Base-by-base conservation (phyloP, 208 protist genomes). In the Trypanosoma lewisi region DNA sequence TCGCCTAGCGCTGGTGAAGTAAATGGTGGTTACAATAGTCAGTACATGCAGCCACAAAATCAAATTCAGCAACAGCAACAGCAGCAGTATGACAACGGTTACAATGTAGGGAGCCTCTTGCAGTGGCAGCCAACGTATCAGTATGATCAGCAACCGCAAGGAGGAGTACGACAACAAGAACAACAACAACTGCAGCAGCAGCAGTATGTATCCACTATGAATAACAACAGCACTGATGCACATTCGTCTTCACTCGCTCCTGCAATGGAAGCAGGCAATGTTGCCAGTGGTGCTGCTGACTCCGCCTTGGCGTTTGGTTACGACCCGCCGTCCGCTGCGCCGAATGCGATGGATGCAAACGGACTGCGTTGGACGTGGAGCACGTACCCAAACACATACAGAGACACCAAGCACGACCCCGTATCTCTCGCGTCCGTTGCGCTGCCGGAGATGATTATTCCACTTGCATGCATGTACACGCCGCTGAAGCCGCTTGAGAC, bases 281-380 rank as follows among this genome's bases (percentile, higher is more conserved):
- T 39, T 0, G 28, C 37, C 19, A 28, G 0, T 8, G 30, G 5
- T 19, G 52, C 3, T 12, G 52, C 25, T 16, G 28, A 55, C 21
- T 12, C 53, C 28, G 17, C 34, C 31, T 45, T 45, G 36, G 17
- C 7, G n/a, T 30, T 48, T 36, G 42, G 45, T 11, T 11, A 23
- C 39, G 63, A 49, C 2, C 17, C 58, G 0, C 65, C 69, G 23
- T 78, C 74, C 21, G 27, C 83, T 8, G 77, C 78, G n/a, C 14
- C 47, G 27, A 78, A 89, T 44, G 50, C 67, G 0, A 81, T 66
- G 0, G 85, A 92, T 63, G 70, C 67, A 12, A 89, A 91, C 59
- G 89, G 89, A 0, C 73, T 94, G 39, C 83, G 87, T 19, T 96
- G 90, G 90, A 93, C 87, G 6, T 96, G 90, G 90, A 83, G 83